Evolutionary conservation across 306 rosid species (phyloP), one percentile per base, ranked within the genome.

Genomic region (Begonia fuchsioides): DNA sequence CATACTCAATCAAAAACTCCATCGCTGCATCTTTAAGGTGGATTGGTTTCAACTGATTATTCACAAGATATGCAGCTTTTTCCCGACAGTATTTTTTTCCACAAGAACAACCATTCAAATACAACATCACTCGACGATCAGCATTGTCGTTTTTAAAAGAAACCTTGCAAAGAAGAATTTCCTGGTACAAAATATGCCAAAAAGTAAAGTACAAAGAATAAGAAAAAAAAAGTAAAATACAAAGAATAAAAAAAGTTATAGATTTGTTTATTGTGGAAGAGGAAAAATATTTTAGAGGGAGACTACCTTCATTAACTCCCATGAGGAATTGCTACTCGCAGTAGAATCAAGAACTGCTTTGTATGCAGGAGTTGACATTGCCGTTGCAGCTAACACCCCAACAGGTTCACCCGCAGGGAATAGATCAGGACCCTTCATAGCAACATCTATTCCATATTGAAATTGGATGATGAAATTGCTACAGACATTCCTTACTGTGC

Each of bases 351-450:
- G 95, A 52, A 90, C 98, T 19, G 96, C 95, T 59, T 83, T 85
- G 53, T 85, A 90, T 3, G 98, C 98, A 71, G 98, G 98, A 72
- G 75, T 90, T 11, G 98, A 90, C 95, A 90, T 90, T 0, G 95
- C 75, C 3, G 98, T 90, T 52, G 98, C 98, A 49, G 95, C 98
- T 62, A 90, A 68, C 51, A 85, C 95, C 9, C 98, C 98, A 44
- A 90, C 98, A 51, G 98, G 98, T 78, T 85, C 98, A 9, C 98
- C 98, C 13, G 98, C 68, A 67, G 98, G 95, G 51, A 79, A 79
- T 17, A 85, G 56, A 51, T 50, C 74, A 9, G 64, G 63, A 11
- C 71, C 52, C 32, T 43, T 51, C 26, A 62, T 68, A 54, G 80
- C 82, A 38, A 63, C 54, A 32, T 68, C 67, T 8, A 51, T 47